These are phyloP conservation scores for Excoecaria agallocha DNA, from an alignment of 345 rosid species.

Conservation along the genomic window DNA sequence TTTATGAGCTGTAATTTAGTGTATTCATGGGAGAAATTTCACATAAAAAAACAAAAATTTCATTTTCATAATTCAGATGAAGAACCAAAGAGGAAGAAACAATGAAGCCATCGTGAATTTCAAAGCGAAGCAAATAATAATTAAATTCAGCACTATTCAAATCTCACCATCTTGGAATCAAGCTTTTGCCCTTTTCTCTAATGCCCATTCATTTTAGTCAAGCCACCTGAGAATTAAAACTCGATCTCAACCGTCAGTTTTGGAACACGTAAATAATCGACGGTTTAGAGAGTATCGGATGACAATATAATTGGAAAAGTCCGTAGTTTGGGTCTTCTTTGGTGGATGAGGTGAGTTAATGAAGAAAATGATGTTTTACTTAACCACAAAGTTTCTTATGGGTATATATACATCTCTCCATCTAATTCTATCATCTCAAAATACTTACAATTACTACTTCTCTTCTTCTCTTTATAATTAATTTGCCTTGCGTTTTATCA, in stretches of 20 bases:
- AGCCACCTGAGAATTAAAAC: neutral
- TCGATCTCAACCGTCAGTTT: conserved; percentile 6
- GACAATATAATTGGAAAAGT: conserved; percentile 4
- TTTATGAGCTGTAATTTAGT: no score
- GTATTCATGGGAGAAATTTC: no score
- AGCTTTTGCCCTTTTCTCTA: neutral
- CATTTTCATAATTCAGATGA: neutral
- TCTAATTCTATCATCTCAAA: neutral
- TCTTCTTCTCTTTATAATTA: neutral
- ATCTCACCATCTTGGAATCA: neutral
- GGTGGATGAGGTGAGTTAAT: neutral
- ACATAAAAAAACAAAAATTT: no score
- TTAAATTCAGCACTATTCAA: no score
- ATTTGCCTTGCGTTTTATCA: neutral
- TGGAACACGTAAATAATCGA: neutral
- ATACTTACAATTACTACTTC: neutral
- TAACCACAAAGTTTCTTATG: neutral
- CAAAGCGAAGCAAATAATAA: no score
- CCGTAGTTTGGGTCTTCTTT: neutral
- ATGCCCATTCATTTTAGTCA: neutral
- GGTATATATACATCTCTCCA: neutral
- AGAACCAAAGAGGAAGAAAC: neutral
- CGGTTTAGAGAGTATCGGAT: neutral
- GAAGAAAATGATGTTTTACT: neutral
- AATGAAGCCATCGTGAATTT: neutral